These are phyloP conservation scores for Dothidotthia symphoricarpi DNA, from an alignment of 2,329 filamentous ascomycete species.

Conservation along the genomic window DNA sequence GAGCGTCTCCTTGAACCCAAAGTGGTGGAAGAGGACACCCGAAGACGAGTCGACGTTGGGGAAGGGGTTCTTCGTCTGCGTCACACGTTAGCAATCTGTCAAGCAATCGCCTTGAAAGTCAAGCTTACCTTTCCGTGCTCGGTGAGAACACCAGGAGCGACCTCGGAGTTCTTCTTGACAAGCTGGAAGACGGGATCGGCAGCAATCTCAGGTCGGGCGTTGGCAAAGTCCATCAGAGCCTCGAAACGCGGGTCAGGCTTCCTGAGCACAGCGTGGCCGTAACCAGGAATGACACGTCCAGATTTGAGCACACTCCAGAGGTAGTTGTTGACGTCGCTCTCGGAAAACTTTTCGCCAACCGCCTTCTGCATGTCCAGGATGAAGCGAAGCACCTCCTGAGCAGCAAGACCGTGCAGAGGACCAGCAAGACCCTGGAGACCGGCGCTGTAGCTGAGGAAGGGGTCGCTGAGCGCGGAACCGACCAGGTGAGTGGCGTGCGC, in stretches of 20 bases:
- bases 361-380: constrained; percentile 91
- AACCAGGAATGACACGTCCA: constrained; percentile 89
- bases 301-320: constrained; percentile 92
- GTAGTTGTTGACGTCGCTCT: constrained; percentile 81
- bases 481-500: constrained; percentile 94
- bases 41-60: constrained; percentile 95
- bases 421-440: constrained; percentile 93
- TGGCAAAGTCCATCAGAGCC: constrained; percentile 93
- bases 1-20: constrained; percentile 93
- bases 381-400: constrained; percentile 96
- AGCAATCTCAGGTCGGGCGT: constrained; percentile 78
- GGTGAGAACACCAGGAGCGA: constrained; percentile 85
- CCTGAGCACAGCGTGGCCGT: constrained; percentile 91
- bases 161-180: constrained; percentile 87
- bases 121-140: constrained; percentile 78
- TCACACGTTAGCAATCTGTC: constrained; percentile 3
- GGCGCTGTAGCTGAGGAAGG: constrained; percentile 93
- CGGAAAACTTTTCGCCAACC: constrained; percentile 74
- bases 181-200: constrained; percentile 88
- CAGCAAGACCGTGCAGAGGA: constrained; percentile 88
- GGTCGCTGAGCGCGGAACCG: constrained; percentile 88
- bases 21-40: constrained; percentile 96
- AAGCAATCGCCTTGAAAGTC: not conserved
- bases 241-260: constrained; percentile 97
- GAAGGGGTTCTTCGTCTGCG: constrained; percentile 87